These are phyloP conservation scores for Jackrogersella minutella DNA, from an alignment of 495 filamentous ascomycete species.

Conservation along the genomic window DNA sequence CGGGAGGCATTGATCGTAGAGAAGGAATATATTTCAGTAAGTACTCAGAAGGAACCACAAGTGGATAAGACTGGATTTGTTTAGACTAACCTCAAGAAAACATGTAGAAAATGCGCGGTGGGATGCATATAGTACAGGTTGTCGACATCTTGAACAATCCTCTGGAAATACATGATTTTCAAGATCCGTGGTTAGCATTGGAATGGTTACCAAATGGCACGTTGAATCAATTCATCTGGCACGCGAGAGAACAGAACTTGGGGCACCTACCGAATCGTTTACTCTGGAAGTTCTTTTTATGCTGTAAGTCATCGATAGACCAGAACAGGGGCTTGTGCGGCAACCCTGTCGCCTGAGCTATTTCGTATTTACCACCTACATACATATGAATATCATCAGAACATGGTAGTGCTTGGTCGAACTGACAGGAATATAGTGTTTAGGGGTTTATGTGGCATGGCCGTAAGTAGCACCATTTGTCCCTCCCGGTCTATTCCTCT, in stretches of 20 bases:
- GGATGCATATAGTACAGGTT: conserved; percentile 15
- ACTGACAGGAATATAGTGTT: conserved; percentile 15
- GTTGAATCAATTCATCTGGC: neutral
- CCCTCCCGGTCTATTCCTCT: no score
- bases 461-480: conserved; percentile 9
- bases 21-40: neutral
- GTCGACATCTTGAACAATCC: neutral
- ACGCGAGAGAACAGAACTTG: neutral
- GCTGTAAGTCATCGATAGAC: conserved; percentile 22
- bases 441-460: conserved; percentile 7
- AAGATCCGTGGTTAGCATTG: neutral
- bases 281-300: conserved; percentile 23
- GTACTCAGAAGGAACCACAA: neutral
- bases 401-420: neutral
- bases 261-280: conserved; percentile 6
- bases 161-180: neutral
- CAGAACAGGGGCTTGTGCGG: neutral
- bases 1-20: neutral
- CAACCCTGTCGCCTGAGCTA: neutral
- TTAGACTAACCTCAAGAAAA: neutral
- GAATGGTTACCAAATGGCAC: conserved; percentile 14
- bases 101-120: conserved; percentile 12
- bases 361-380: no score
- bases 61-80: neutral
- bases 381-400: no score